Evolutionary conservation across 495 filamentous ascomycete species (phyloP).

Genomic region (Aspergillus coremiiformis): DNA sequence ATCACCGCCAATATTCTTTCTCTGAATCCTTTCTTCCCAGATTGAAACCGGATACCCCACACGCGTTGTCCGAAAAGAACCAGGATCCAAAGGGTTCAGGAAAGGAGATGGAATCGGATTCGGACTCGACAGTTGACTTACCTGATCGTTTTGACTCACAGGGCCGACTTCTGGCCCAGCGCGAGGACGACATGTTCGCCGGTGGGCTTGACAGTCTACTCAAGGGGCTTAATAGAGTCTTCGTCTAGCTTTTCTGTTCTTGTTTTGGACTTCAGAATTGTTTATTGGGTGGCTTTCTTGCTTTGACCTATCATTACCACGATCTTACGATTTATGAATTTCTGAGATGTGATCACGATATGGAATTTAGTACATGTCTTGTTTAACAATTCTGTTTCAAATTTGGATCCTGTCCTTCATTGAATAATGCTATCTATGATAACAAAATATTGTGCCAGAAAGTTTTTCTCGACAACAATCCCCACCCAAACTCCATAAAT

Average conservation of each 20-base stretch:
- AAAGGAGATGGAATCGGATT: conserved; percentile 24
- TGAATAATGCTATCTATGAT: neutral
- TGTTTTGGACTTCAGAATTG: neutral
- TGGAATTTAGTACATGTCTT: no score
- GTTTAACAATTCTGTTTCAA: neutral
- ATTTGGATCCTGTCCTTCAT: neutral
- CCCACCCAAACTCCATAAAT: no score
- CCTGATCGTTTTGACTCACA: conserved; percentile 61
- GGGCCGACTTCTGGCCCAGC: conserved; percentile 42
- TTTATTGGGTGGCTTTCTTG: neutral
- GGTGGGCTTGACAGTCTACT: conserved; percentile 35
- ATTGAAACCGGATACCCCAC: neutral
- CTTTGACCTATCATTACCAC: neutral
- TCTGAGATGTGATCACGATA: neutral
- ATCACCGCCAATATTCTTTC: conserved; percentile 24
- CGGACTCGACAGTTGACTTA: conserved; percentile 46
- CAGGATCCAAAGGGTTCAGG: neutral
- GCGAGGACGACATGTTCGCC: conserved; percentile 27
- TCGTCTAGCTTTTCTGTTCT: conserved; percentile 14
- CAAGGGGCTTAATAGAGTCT: conserved; percentile 21
- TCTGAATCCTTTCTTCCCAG: conserved; percentile 17
- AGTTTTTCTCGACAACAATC: neutral
- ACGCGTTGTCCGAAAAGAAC: neutral
- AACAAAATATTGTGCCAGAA: neutral
- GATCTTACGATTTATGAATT: neutral